Percentiles rank a stretch among this genome's conserved stretches.
These are phyloP conservation scores for Strigomonas culicis DNA, from an alignment of 208 protist species.

Conservation along the genomic window DNA sequence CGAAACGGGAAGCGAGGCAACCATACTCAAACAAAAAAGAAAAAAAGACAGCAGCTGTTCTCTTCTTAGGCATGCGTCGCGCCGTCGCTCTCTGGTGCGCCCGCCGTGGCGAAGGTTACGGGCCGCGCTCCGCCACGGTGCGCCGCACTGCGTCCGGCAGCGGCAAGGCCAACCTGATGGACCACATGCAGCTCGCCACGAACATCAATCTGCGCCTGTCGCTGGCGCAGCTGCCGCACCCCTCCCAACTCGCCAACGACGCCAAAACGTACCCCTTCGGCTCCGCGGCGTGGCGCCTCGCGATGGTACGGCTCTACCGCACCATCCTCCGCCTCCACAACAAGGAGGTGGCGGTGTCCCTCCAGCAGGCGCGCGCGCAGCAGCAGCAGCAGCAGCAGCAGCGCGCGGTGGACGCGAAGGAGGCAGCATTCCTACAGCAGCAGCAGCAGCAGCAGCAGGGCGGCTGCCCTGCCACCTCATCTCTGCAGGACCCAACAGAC, in stretches of 20 bases:
- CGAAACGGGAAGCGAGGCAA: too few species aligned
- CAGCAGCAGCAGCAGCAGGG: background rate
- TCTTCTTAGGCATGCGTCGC: background rate
- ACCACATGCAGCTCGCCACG: constrained; percentile 34
- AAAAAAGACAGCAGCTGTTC: too few species aligned
- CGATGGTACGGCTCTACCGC: constrained; percentile 73
- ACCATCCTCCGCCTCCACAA: constrained; percentile 79
- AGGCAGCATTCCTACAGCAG: too few species aligned
- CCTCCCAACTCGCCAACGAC: constrained; percentile 36
- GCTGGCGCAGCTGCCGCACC: constrained; percentile 54
- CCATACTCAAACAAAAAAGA: too few species aligned
- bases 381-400: constrained; percentile 26
- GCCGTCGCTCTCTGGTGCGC: constrained; percentile 5
- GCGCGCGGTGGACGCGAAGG: too few species aligned
- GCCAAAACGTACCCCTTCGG: constrained; percentile 18
- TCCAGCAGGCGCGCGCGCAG: constrained; percentile 22
- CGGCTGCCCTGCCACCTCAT: background rate
- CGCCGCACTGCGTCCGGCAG: constrained; percentile 13
- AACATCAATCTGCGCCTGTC: constrained; percentile 59
- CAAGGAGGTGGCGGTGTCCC: constrained; percentile 55
- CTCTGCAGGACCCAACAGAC: background rate
- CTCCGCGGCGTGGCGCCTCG: constrained; percentile 51
- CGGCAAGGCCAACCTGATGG: constrained; percentile 29
- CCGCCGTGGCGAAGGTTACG: background rate
- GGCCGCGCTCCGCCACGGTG: constrained; percentile 53